These are phyloP conservation scores for Soucietia sequanensis DNA, from an alignment of 805 yeast species.

Conservation along the genomic window DNA sequence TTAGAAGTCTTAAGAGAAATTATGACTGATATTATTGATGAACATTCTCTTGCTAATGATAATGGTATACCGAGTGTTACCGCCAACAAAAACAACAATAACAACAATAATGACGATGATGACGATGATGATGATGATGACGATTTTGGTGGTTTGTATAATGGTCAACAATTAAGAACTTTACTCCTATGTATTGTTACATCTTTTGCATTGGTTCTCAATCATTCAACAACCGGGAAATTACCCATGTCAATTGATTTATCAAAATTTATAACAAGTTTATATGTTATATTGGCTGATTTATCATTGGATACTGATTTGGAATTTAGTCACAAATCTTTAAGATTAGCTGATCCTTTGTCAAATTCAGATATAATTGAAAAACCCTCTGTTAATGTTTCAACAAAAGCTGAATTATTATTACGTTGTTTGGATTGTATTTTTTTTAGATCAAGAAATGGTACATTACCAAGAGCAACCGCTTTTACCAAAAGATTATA, in stretches of 20 bases:
- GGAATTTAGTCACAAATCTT: slow-evolving; percentile 79
- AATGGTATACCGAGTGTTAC: too few species aligned
- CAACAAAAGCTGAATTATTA: slow-evolving; percentile 85
- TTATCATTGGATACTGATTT: slow-evolving; percentile 77
- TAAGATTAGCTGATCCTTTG: slow-evolving; percentile 79
- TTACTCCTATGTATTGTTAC: slow-evolving; percentile 81
- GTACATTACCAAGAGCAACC: slow-evolving; percentile 62
- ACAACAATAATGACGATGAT: too few species aligned
- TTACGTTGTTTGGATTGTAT: slow-evolving; percentile 75
- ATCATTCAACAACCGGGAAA: slow-evolving; percentile 57
- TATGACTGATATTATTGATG: slow-evolving; percentile 50
- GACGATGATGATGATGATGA: slow-evolving; percentile 21
- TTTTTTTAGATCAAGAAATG: slow-evolving; percentile 73
- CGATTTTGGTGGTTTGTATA: slow-evolving; percentile 28
- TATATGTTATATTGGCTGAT: slow-evolving; percentile 67
- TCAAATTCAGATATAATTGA: slow-evolving; percentile 32
- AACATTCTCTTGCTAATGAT: slow-evolving; percentile 28
- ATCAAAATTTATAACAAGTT: slow-evolving; percentile 71
- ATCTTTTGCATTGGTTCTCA: slow-evolving; percentile 80
- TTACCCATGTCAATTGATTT: slow-evolving; percentile 69
- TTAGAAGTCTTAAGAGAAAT: slow-evolving; percentile 86
- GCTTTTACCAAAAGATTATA: slow-evolving; percentile 84
- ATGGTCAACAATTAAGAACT: slow-evolving; percentile 57
- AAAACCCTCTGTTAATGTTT: slow-evolving; percentile 76
- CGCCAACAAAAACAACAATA: too few species aligned